Percentiles rank a stretch among this genome's conserved stretches.
These are phyloP conservation scores for Phytophthora sp. DNA, from an alignment of 352 stramenopile species.

Conservation along the genomic window DNA sequence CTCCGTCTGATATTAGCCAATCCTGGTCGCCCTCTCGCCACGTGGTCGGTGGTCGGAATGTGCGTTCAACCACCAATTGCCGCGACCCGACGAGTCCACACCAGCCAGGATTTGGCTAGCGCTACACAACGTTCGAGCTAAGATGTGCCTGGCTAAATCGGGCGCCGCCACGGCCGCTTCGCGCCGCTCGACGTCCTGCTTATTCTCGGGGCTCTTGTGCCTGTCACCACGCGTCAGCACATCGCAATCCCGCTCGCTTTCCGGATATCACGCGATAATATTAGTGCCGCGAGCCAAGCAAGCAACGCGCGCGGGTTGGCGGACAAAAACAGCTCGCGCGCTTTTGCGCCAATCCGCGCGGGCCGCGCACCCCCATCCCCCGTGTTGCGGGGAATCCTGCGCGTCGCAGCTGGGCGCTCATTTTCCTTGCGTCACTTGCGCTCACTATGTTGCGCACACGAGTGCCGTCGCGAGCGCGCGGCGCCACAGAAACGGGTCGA, in stretches of 20 bases:
- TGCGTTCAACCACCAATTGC: not conserved
- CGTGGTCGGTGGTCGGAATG: not conserved
- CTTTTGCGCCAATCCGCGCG: conserved; percentile 21
- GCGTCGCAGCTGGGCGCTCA: not conserved
- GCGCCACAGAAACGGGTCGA: conserved; percentile 29
- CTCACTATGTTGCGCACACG: not conserved
- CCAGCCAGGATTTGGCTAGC: not conserved
- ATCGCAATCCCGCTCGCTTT: conserved; percentile 13
- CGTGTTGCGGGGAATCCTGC: conserved; percentile 18
- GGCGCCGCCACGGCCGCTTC: not conserved
- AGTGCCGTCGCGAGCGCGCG: not conserved
- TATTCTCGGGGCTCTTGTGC: not conserved
- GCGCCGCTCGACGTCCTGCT: not conserved
- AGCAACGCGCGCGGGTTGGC: not conserved
- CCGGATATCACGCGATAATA: conserved; percentile 19
- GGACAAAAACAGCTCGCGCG: conserved; percentile 18
- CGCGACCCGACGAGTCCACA: not conserved
- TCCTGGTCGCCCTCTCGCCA: not conserved
- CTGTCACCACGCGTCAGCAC: conserved; percentile 24
- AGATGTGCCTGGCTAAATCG: not conserved
- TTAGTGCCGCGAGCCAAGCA: conserved; percentile 11
- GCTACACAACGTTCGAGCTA: not conserved
- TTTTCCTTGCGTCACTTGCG: not conserved
- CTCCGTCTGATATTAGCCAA: conserved; percentile 4
- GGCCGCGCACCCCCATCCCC: conserved; percentile 1